Evolutionary conservation across 805 yeast genomes (phyloP).

Genomic region (Torulaspora franciscae): DNA sequence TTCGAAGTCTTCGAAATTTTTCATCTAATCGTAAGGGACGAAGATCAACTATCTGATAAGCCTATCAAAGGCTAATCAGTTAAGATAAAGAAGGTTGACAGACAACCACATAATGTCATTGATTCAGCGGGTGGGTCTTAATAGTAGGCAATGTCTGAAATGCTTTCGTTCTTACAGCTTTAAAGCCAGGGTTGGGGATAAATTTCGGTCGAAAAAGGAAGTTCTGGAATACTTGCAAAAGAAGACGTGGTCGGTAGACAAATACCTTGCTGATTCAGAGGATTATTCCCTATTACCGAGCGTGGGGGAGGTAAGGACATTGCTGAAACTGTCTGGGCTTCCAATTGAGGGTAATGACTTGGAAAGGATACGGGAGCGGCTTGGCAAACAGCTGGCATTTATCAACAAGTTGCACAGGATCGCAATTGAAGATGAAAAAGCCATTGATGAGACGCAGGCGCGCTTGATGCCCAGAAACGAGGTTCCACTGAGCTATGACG

Average conservation of each 20-base stretch:
- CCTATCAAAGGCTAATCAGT: background rate
- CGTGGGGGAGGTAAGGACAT: slow-evolving; percentile 25
- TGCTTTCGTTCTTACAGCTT: slow-evolving; percentile 5
- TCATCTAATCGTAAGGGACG: background rate
- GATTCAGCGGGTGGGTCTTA: background rate
- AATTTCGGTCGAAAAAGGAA: slow-evolving; percentile 24
- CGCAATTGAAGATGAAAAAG: slow-evolving; percentile 20
- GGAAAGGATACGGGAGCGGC: slow-evolving; percentile 31
- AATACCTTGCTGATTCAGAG: slow-evolving; percentile 16
- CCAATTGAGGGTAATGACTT: slow-evolving; percentile 31
- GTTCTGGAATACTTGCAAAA: slow-evolving; percentile 22
- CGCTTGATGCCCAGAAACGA: slow-evolving; percentile 31
- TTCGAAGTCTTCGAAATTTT: slow-evolving; percentile 13
- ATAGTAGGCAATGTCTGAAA: background rate
- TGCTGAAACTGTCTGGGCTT: slow-evolving; percentile 49
- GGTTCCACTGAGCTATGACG: slow-evolving; percentile 32
- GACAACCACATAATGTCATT: background rate
- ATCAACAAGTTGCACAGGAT: slow-evolving; percentile 42
- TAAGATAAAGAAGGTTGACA: background rate
- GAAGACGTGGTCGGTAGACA: slow-evolving; percentile 28
- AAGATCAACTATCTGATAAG: background rate
- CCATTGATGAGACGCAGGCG: slow-evolving; percentile 16
- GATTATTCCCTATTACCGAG: slow-evolving; percentile 14
- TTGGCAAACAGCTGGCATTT: slow-evolving; percentile 48
- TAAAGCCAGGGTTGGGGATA: slow-evolving; percentile 15